Conservation (phyloP, 148 eudicot genomes). For the Cornus florida region DNA sequence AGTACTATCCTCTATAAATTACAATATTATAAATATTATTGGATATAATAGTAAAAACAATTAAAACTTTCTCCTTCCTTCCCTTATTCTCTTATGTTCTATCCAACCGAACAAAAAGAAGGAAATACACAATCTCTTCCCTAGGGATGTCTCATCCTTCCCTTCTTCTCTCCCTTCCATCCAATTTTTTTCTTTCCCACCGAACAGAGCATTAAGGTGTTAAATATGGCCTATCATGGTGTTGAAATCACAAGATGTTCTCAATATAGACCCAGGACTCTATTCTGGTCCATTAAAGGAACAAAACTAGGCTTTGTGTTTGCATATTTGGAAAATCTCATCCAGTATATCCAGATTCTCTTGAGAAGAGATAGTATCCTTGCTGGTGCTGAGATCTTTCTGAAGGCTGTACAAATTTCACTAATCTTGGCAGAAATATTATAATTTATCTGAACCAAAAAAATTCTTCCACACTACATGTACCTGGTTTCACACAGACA, state of each 20-base stretch:
- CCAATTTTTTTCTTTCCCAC: too few relatives aligned
- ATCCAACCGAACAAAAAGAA: too few relatives aligned
- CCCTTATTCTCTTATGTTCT: too few relatives aligned
- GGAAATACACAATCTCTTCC: too few relatives aligned
- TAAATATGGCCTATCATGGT: too few relatives aligned
- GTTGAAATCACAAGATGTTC: neutral
- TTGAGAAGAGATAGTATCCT: neutral
- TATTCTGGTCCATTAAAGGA: neutral
- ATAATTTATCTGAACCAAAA: neutral
- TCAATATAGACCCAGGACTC: neutral
- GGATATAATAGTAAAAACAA: too few relatives aligned
- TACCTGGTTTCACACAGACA: neutral
- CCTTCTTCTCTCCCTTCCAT: too few relatives aligned
- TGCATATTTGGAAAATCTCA: neutral
- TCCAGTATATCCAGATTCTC: neutral
- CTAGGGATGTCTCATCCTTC: too few relatives aligned
- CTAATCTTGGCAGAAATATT: neutral
- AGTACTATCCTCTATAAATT: too few relatives aligned
- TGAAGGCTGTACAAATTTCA: neutral
- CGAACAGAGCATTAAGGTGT: neutral
- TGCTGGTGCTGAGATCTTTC: neutral
- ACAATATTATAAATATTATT: too few relatives aligned
- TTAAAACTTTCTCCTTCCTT: too few relatives aligned
- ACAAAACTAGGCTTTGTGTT: neutral
- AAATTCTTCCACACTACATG: neutral